phyloP scores from a whole-genome alignment of 805 yeast genomes.

The Starmerella stellata region DNA sequence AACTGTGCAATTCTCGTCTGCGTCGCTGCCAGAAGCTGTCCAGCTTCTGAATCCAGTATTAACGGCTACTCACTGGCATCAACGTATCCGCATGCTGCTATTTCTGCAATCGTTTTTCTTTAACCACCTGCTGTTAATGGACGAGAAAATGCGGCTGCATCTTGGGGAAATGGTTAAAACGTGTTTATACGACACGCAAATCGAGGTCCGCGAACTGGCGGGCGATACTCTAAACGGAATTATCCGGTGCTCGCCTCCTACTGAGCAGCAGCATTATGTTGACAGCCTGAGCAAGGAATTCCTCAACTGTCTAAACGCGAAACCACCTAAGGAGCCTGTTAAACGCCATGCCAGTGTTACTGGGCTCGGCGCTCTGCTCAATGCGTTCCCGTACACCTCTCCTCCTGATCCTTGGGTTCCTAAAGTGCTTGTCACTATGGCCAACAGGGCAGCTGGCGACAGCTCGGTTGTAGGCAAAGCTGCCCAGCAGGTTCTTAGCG shows the following conservation, averaged over 20 bases:
- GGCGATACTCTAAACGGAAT: constrained; percentile 63
- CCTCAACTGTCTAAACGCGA: constrained; percentile 17
- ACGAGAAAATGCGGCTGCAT: constrained; percentile 28
- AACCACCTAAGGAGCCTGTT: constrained; percentile 13
- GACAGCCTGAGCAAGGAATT: not conserved
- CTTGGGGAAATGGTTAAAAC: constrained; percentile 36
- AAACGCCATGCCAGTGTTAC: constrained; percentile 67
- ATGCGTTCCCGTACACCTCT: constrained; percentile 75
- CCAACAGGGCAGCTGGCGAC: constrained; percentile 50
- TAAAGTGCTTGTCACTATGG: constrained; percentile 43
- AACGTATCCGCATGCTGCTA: constrained; percentile 45
- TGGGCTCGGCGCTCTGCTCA: constrained; percentile 73
- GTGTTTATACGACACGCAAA: constrained; percentile 41
- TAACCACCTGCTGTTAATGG: constrained; percentile 42
- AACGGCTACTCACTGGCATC: constrained; percentile 35
- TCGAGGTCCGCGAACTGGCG: constrained; percentile 60
- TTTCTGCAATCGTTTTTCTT: constrained; percentile 56
- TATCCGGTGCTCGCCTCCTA: constrained; percentile 41
- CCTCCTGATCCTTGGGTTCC: constrained; percentile 93
- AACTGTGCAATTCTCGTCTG: constrained; percentile 29
- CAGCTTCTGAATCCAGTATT: constrained; percentile 3
- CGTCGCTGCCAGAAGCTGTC: constrained; percentile 28
- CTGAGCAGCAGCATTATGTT: constrained; percentile 27
- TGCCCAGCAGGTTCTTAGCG: constrained; percentile 63
- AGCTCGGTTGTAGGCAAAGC: constrained; percentile 68